phyloP scores from a whole-genome alignment of 768 basidiomycete genomes.

The Termitomyces sp. region DNA sequence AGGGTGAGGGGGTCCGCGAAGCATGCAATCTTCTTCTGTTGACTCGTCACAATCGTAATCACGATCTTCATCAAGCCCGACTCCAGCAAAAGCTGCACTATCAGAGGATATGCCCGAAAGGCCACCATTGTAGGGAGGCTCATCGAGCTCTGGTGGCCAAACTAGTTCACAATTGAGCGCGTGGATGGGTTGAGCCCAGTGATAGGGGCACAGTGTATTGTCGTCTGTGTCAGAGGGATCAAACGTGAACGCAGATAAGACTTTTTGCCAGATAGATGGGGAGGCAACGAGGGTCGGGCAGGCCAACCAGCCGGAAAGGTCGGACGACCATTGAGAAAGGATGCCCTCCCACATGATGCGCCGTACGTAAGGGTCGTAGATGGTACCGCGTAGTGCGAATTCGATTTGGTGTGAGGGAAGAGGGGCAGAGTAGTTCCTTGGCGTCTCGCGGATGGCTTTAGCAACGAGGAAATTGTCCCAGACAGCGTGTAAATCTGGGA shows the following conservation, averaged over 20 bases:
- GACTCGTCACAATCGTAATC: slow-evolving; percentile 14
- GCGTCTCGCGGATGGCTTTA: slow-evolving; percentile 71
- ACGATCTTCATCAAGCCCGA: slow-evolving; percentile 10
- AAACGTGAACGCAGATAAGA: slow-evolving; percentile 19
- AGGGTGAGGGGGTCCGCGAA: slow-evolving; percentile 11
- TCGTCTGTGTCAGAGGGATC: slow-evolving; percentile 42
- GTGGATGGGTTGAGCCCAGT: slow-evolving; percentile 75
- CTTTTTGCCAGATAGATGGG: slow-evolving; percentile 26
- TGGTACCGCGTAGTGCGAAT: slow-evolving; percentile 63
- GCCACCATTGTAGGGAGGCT: slow-evolving; percentile 33
- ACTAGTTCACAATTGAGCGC: slow-evolving; percentile 78
- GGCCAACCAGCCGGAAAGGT: slow-evolving; percentile 59
- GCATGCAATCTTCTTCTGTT: slow-evolving; percentile 4
- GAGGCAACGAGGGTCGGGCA: slow-evolving; percentile 35
- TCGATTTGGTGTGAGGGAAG: slow-evolving; percentile 70
- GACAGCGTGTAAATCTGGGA: slow-evolving; percentile 75
- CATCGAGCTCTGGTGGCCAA: slow-evolving; percentile 73
- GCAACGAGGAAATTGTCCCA: slow-evolving; percentile 88
- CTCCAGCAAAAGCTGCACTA: slow-evolving; percentile 4
- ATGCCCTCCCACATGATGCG: slow-evolving; percentile 86
- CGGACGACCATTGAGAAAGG: slow-evolving; percentile 60
- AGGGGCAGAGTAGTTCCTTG: slow-evolving; percentile 72
- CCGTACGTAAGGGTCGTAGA: slow-evolving; percentile 86
- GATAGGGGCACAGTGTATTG: slow-evolving; percentile 65
- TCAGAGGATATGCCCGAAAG: too few relatives aligned